Percentiles rank a stretch among this genome's conserved stretches.
Evolutionary conservation across 2,329 filamentous ascomycete genomes (phyloP).

Genomic region (Ambrosiella beaveri): DNA sequence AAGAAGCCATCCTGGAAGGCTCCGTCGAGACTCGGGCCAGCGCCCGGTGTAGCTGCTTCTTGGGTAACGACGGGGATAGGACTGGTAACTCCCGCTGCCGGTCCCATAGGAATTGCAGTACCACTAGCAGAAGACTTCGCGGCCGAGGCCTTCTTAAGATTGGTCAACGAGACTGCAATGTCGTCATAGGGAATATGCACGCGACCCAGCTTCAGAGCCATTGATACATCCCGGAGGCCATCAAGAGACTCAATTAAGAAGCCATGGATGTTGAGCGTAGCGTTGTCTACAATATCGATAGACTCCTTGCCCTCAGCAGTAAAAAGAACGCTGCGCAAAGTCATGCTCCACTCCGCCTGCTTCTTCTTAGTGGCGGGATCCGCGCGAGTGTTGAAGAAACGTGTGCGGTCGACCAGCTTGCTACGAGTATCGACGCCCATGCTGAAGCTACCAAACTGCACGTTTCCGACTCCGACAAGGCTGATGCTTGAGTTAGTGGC

Average conservation of each 20-base stretch:
- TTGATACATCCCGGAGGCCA: conserved; percentile 74
- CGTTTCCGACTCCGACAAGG: conserved; percentile 62
- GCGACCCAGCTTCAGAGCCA: conserved; percentile 79
- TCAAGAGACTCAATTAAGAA: conserved; percentile 72
- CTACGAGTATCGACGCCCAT: conserved; percentile 78
- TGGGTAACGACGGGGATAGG: not conserved
- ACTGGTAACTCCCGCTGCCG: not conserved
- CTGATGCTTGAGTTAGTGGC: conserved; percentile 64
- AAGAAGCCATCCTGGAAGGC: conserved; percentile 22
- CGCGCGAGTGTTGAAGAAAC: conserved; percentile 54
- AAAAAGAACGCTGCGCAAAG: conserved; percentile 71
- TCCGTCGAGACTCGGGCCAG: conserved; percentile 2
- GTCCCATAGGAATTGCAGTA: not conserved
- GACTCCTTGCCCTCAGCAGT: conserved; percentile 71
- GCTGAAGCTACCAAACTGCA: conserved; percentile 72
- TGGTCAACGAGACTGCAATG: conserved; percentile 52
- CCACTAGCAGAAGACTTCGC: not conserved
- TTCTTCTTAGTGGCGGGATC: conserved; percentile 35
- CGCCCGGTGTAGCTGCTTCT: not conserved
- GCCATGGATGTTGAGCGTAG: conserved; percentile 79
- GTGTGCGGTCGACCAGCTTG: conserved; percentile 79
- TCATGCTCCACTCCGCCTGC: conserved; percentile 89
- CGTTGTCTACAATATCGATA: conserved; percentile 74
- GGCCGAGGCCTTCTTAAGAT: conserved; percentile 51
- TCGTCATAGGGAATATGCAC: conserved; percentile 87